Percentiles rank a stretch among this genome's conserved stretches.
Conservation (phyloP, 2,329 filamentous ascomycete species). For the Calonectria ilicicola region DNA sequence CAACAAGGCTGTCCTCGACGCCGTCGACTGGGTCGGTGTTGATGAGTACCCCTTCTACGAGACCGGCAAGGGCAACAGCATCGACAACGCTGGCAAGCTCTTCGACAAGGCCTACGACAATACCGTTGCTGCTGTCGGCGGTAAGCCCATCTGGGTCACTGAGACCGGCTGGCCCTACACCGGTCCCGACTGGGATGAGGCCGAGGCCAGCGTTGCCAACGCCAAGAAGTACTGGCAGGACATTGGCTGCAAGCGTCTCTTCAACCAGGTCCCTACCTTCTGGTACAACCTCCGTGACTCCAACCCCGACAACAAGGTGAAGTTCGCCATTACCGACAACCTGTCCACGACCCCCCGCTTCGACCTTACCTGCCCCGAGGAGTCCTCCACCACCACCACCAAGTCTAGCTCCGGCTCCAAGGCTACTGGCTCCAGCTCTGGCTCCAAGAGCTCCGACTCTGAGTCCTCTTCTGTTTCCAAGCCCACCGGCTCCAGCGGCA, state of each 20-base stretch:
- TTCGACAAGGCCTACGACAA: slow-evolving; percentile 65
- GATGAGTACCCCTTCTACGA: slow-evolving; percentile 78
- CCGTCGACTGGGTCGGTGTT: slow-evolving; percentile 73
- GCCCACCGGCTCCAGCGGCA: slow-evolving; percentile 16
- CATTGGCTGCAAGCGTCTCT: slow-evolving; percentile 70
- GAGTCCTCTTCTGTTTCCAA: neutral
- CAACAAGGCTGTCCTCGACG: slow-evolving; percentile 71
- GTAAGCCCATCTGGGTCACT: slow-evolving; percentile 70
- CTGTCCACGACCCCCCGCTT: slow-evolving; percentile 63
- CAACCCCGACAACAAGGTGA: slow-evolving; percentile 69
- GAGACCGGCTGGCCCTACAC: slow-evolving; percentile 75
- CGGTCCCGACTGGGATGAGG: slow-evolving; percentile 66
- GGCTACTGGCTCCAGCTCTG: slow-evolving; percentile 9
- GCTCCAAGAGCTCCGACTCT: neutral
- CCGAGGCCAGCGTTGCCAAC: slow-evolving; percentile 66
- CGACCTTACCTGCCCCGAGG: slow-evolving; percentile 62
- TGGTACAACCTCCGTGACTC: slow-evolving; percentile 73
- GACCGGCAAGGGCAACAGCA: slow-evolving; percentile 64
- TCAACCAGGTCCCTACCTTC: slow-evolving; percentile 67
- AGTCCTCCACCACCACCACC: slow-evolving; percentile 26
- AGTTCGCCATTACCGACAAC: slow-evolving; percentile 68
- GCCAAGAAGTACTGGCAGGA: slow-evolving; percentile 73
- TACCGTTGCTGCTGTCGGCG: slow-evolving; percentile 58
- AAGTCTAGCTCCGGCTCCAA: slow-evolving; percentile 29
- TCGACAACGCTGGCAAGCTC: slow-evolving; percentile 65